Evolutionary conservation across 805 yeast genomes (phyloP).

Genomic region (Metschnikowia arizonensis): DNA sequence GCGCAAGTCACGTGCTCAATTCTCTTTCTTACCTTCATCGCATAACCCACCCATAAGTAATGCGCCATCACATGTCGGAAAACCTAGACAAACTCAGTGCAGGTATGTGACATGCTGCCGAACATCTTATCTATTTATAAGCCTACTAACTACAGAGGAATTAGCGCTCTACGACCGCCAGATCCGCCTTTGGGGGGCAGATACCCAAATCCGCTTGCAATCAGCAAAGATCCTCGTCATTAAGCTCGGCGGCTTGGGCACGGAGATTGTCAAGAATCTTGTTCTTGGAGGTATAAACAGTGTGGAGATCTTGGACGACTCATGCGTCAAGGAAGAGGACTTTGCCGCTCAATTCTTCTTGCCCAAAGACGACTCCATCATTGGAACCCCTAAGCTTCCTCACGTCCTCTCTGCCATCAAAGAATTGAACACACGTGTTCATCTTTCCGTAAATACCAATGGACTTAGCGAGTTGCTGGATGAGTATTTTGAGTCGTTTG

Average conservation of each 20-base stretch:
- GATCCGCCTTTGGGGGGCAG: constrained; percentile 93
- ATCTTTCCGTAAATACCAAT: constrained; percentile 42
- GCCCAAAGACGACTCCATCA: constrained; percentile 44
- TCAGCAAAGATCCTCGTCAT: constrained; percentile 67
- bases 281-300: constrained; percentile 86
- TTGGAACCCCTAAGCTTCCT: constrained; percentile 55
- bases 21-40: no score
- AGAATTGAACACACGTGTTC: constrained; percentile 79
- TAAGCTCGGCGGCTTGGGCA: constrained; percentile 72
- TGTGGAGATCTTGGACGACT: constrained; percentile 62
- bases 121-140: no score
- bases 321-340: constrained; percentile 55
- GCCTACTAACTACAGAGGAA: constrained; percentile 55
- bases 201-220: constrained; percentile 76
- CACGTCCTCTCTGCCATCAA: constrained; percentile 53
- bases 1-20: not conserved
- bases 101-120: no score
- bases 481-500: constrained; percentile 51
- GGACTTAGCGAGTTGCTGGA: constrained; percentile 17
- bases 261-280: constrained; percentile 78
- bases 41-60: no score
- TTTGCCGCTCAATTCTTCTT: constrained; percentile 73
- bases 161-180: constrained; percentile 92
- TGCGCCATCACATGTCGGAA: not conserved
- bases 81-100: constrained; percentile 17